A percentile compares a stretch with the other conserved stretches of the same genome.
Conservation (phyloP, 2,329 filamentous ascomycete genomes). For the Massarina eburnea region DNA sequence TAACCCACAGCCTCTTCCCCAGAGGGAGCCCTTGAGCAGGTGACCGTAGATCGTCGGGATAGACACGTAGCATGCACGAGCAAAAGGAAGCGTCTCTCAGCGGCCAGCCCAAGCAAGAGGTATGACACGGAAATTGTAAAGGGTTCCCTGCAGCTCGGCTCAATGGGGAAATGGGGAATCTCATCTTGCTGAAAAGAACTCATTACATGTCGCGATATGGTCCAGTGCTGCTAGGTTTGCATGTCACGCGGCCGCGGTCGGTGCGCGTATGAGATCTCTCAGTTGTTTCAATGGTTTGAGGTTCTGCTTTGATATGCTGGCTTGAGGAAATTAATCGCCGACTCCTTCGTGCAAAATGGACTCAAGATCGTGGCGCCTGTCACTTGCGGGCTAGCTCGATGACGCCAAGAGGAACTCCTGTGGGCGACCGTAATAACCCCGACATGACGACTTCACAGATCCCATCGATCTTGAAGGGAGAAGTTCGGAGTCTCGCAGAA, state of each 20-base stretch:
- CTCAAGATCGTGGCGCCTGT: too few species aligned
- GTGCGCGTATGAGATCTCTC: background rate
- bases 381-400: too few species aligned
- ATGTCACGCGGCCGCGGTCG: background rate
- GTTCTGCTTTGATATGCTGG: background rate
- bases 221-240: background rate
- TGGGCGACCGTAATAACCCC: too few species aligned
- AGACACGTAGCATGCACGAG: too few species aligned
- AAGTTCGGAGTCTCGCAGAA: too few species aligned
- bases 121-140: background rate
- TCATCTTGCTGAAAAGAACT: background rate
- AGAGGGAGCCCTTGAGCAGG: background rate
- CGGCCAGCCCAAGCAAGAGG: too few species aligned
- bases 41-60: background rate
- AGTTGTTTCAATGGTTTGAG: background rate
- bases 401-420: too few species aligned
- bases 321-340: background rate
- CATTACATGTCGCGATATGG: background rate
- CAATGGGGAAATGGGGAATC: too few species aligned
- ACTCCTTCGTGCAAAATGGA: background rate
- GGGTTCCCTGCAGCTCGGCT: background rate
- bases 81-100: too few species aligned
- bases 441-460: too few species aligned
- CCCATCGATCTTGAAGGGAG: too few species aligned
- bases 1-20: too few species aligned